phyloP scores from a whole-genome alignment of 73 alveolate genomes.

The Tetrahymena malaccensis region DNA sequence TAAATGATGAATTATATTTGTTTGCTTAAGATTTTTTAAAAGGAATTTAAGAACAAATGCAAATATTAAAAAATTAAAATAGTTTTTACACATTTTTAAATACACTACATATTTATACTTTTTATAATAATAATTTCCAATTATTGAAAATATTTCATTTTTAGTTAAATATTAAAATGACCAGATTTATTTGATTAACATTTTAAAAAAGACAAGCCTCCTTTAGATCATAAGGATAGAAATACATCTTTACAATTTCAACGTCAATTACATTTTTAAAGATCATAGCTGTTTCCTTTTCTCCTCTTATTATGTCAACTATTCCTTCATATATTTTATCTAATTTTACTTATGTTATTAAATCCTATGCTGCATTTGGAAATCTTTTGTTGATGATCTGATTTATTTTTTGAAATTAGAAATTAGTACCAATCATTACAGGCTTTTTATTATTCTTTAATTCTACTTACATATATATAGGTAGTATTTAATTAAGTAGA shows the following conservation, averaged over 20 bases:
- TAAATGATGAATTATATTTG: no score
- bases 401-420: no score
- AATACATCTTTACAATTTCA: not conserved
- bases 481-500: not conserved
- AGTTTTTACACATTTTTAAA: no score
- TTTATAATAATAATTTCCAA: not conserved
- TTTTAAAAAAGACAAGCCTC: not conserved
- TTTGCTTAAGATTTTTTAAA: no score
- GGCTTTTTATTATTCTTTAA: not conserved
- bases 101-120: no score
- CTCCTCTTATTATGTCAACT: not conserved
- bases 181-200: no score
- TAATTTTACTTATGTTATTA: not conserved
- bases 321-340: not conserved
- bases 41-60: no score
- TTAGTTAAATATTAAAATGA: no score
- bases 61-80: no score
- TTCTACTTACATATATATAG: not conserved
- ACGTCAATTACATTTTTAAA: not conserved
- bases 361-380: not conserved
- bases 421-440: not conserved
- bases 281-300: not conserved
- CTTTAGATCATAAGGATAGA: not conserved
- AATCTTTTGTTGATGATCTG: not conserved
- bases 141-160: not conserved